phyloP scores from a whole-genome alignment of 495 filamentous ascomycete genomes.

The Aspergillus heteromorphus region DNA sequence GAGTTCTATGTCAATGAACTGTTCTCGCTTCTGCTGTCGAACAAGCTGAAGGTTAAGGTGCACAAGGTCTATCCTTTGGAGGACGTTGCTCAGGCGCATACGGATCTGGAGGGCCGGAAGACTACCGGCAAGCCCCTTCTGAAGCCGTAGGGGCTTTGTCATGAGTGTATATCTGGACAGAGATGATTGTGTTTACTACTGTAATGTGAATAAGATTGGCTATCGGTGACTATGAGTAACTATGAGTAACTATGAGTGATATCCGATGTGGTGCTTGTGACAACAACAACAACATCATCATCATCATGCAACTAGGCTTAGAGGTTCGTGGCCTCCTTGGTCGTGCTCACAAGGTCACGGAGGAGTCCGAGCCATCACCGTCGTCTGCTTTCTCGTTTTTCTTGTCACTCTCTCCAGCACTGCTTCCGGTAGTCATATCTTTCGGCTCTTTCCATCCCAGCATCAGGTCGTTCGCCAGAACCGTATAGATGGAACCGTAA shows the following conservation, averaged over 20 bases:
- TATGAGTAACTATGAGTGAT: background rate
- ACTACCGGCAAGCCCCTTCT: conserved; percentile 70
- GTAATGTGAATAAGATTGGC: background rate
- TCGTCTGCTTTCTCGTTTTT: conserved; percentile 5
- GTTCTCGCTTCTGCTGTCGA: conserved; percentile 62
- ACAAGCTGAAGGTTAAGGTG: conserved; percentile 66
- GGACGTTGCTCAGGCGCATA: conserved; percentile 70
- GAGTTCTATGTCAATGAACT: conserved; percentile 67
- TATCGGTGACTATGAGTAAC: background rate
- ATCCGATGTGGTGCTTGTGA: background rate
- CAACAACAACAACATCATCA: no score
- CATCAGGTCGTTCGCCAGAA: conserved; percentile 71
- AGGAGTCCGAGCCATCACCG: conserved; percentile 3
- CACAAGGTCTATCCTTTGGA: conserved; percentile 79
- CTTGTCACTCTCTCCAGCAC: conserved; percentile 3
- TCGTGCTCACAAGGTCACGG: background rate
- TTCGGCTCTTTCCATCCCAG: conserved; percentile 55
- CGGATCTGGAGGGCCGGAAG: conserved; percentile 75
- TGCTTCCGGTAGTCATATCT: conserved; percentile 9
- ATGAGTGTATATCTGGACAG: background rate
- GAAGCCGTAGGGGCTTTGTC: conserved; percentile 21
- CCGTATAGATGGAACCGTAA: conserved; percentile 54
- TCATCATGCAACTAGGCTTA: no score
- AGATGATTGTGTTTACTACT: background rate
- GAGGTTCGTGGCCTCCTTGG: no score